Evolutionary conservation across 768 basidiomycete genomes (phyloP).

Genomic region (Pholiota microspora): DNA sequence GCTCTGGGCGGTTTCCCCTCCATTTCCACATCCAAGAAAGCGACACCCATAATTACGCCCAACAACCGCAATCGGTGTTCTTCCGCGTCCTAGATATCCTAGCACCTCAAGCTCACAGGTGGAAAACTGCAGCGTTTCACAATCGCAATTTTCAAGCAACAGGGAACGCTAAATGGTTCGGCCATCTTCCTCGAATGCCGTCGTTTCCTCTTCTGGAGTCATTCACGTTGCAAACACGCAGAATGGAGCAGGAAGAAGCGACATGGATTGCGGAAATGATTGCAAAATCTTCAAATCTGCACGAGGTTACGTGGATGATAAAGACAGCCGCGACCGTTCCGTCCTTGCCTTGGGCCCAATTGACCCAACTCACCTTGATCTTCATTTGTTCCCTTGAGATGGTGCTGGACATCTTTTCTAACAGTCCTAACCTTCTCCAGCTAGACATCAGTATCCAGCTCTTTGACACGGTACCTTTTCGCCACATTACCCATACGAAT

Average conservation of each 20-base stretch:
- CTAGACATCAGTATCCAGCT: slow-evolving; percentile 2
- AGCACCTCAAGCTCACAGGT: slow-evolving; percentile 23
- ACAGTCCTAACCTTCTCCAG: background rate
- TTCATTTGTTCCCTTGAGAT: slow-evolving; percentile 20
- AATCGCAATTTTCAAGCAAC: slow-evolving; percentile 19
- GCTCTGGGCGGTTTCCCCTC: slow-evolving; percentile 23
- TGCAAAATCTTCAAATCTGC: slow-evolving; percentile 23
- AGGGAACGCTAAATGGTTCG: slow-evolving; percentile 5
- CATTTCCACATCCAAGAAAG: slow-evolving; percentile 23
- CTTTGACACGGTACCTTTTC: background rate
- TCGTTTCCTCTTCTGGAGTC: slow-evolving; percentile 24
- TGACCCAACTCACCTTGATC: slow-evolving; percentile 23
- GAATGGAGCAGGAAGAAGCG: slow-evolving; percentile 16
- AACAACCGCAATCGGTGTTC: slow-evolving; percentile 10
- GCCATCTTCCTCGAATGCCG: slow-evolving; percentile 13
- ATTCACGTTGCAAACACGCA: slow-evolving; percentile 22
- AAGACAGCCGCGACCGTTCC: slow-evolving; percentile 12
- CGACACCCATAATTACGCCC: background rate
- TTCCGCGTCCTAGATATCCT: slow-evolving; percentile 23
- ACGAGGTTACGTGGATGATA: slow-evolving; percentile 19
- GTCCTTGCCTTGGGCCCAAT: slow-evolving; percentile 26
- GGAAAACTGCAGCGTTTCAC: slow-evolving; percentile 22
- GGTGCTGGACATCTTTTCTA: slow-evolving; percentile 3
- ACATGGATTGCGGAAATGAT: slow-evolving; percentile 19
- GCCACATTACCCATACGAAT: slow-evolving; percentile 2